phyloP scores from a whole-genome alignment of 495 filamentous ascomycete genomes.

The Neurospora sublineolata region DNA sequence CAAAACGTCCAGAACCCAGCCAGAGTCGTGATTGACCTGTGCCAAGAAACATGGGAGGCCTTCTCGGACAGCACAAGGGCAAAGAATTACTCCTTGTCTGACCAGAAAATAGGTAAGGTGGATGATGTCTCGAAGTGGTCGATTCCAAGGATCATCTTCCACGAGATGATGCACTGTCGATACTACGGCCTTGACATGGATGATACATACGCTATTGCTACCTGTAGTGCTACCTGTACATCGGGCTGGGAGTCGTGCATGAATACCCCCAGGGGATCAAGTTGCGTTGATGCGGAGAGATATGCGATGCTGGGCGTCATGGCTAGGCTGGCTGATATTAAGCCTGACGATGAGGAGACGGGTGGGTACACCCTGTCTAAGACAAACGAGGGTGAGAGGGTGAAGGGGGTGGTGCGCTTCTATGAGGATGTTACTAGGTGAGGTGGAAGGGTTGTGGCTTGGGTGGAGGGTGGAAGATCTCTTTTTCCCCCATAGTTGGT shows the following conservation, averaged over 20 bases:
- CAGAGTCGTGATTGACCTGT: background rate
- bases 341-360: background rate
- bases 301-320: background rate
- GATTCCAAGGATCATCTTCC: background rate
- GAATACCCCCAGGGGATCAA: background rate
- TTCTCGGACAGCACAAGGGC: background rate
- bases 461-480: background rate
- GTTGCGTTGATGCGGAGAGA: background rate
- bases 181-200: background rate
- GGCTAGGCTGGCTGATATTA: background rate
- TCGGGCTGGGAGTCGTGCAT: background rate
- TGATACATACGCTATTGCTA: background rate
- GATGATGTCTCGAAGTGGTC: background rate
- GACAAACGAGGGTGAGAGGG: background rate
- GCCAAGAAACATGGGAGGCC: background rate
- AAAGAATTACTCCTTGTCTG: background rate
- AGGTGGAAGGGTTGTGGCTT: background rate
- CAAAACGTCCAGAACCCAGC: background rate
- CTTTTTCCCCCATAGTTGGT: background rate
- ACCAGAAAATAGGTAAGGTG: background rate
- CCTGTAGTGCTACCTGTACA: background rate
- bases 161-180: background rate
- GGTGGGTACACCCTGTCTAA: background rate
- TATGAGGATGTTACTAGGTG: background rate
- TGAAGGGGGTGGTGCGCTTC: background rate